These are phyloP conservation scores for Elsinoe arachidis DNA, from an alignment of 2,329 filamentous ascomycete species.

Conservation along the genomic window DNA sequence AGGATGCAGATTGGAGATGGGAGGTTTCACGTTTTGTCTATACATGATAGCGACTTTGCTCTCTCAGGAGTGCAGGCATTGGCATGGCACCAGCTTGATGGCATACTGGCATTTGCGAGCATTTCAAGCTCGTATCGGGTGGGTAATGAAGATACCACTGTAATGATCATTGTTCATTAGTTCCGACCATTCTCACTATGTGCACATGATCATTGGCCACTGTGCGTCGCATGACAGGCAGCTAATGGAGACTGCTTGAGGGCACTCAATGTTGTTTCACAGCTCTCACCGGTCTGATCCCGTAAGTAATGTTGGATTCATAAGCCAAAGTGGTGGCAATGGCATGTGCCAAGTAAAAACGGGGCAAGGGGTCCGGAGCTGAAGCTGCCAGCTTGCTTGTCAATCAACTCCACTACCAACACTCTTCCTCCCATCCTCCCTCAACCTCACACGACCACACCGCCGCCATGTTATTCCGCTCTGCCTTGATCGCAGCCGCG, in stretches of 20 bases:
- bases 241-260: no score
- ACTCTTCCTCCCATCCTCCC: not conserved
- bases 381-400: not conserved
- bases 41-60: conserved; percentile 2
- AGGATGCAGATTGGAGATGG: not conserved
- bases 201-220: not conserved
- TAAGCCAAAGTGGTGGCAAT: not conserved
- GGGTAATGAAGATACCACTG: conserved; percentile 13
- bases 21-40: not conserved
- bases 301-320: not conserved
- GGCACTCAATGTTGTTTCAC: no score
- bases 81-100: not conserved
- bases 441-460: conserved; percentile 4
- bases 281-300: no score
- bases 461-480: conserved; percentile 14
- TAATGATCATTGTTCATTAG: conserved; percentile 8
- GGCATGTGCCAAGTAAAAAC: not conserved
- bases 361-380: not conserved
- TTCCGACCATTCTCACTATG: not conserved
- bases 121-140: conserved; percentile 3
- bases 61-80: not conserved
- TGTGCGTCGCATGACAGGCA: no score
- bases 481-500: conserved; percentile 35
- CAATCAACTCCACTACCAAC: not conserved
- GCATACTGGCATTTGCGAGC: not conserved